Evolutionary conservation across 257 asterid species (phyloP).

Genomic region (Nicotiana undulata): DNA sequence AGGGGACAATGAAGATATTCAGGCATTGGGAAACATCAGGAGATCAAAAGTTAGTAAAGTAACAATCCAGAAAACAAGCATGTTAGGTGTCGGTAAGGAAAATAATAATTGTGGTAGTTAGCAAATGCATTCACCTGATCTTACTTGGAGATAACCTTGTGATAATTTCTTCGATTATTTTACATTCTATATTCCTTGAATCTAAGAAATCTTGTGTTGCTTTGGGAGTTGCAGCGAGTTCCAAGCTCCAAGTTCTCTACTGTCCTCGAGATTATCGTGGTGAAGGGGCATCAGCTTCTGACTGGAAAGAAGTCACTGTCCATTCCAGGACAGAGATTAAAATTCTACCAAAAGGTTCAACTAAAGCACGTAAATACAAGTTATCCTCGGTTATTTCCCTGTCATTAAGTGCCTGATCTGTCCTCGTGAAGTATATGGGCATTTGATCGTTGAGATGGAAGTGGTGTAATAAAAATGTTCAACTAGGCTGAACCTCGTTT

Average conservation of each 20-base stretch:
- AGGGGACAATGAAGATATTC: slow-evolving; percentile 80
- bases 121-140: neutral
- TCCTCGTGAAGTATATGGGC: neutral
- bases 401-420: slow-evolving; percentile 67
- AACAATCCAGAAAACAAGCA: slow-evolving; percentile 82
- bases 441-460: neutral
- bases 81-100: slow-evolving; percentile 78
- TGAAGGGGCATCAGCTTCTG: slow-evolving; percentile 52
- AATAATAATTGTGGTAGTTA: neutral
- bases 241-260: slow-evolving; percentile 65
- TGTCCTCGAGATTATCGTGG: slow-evolving; percentile 66
- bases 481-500: neutral
- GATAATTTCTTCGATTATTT: neutral
- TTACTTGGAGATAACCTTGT: neutral
- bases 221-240: slow-evolving; percentile 42
- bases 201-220: slow-evolving; percentile 8
- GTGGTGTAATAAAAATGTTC: neutral
- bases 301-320: slow-evolving; percentile 64
- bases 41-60: slow-evolving; percentile 81
- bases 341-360: slow-evolving; percentile 60
- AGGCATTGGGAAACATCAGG: slow-evolving; percentile 50
- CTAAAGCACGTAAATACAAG: slow-evolving; percentile 63
- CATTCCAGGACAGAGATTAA: slow-evolving; percentile 68
- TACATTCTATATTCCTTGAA: neutral
- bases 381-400: slow-evolving; percentile 63